These are phyloP conservation scores for Saturnispora gosingensis DNA, from an alignment of 805 yeast species.

Conservation along the genomic window DNA sequence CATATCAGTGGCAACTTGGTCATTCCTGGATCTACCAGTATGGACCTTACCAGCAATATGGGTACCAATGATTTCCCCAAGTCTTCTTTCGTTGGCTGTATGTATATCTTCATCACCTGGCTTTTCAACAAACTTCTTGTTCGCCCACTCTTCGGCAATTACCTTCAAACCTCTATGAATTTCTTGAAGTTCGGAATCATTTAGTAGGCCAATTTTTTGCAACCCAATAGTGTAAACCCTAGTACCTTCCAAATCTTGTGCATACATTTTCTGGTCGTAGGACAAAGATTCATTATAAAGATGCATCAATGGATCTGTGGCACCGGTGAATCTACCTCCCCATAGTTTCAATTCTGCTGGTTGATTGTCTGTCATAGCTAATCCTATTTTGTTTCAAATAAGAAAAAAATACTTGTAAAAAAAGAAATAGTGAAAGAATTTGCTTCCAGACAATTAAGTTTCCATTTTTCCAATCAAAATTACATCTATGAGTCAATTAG, in stretches of 20 bases:
- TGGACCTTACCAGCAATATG: slow-evolving; percentile 96
- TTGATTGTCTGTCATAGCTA: slow-evolving; percentile 28
- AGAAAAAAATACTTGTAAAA: neutral
- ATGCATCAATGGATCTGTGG: slow-evolving; percentile 96
- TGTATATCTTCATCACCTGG: slow-evolving; percentile 96
- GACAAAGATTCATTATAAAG: slow-evolving; percentile 94
- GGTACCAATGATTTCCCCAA: slow-evolving; percentile 92
- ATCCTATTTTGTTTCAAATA: neutral
- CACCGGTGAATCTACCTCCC: slow-evolving; percentile 99
- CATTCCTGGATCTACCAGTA: slow-evolving; percentile 98
- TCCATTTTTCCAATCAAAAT: neutral
- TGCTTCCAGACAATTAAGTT: neutral
- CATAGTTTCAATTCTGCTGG: slow-evolving; percentile 72
- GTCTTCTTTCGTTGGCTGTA: slow-evolving; percentile 95
- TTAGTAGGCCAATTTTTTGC: slow-evolving; percentile 65
- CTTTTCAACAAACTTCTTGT: slow-evolving; percentile 56
- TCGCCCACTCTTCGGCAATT: slow-evolving; percentile 78
- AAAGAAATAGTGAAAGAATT: neutral
- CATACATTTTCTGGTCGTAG: slow-evolving; percentile 90
- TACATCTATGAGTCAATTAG: neutral
- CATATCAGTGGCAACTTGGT: slow-evolving; percentile 99
- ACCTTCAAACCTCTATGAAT: slow-evolving; percentile 75
- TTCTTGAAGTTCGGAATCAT: slow-evolving; percentile 60
- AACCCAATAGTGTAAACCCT: slow-evolving; percentile 86
- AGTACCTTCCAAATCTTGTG: slow-evolving; percentile 90